Percentiles rank a stretch among this genome's conserved stretches.
Evolutionary conservation across 2,329 filamentous ascomycete species (phyloP).

Genomic region (Chaetomiaceae sp.): DNA sequence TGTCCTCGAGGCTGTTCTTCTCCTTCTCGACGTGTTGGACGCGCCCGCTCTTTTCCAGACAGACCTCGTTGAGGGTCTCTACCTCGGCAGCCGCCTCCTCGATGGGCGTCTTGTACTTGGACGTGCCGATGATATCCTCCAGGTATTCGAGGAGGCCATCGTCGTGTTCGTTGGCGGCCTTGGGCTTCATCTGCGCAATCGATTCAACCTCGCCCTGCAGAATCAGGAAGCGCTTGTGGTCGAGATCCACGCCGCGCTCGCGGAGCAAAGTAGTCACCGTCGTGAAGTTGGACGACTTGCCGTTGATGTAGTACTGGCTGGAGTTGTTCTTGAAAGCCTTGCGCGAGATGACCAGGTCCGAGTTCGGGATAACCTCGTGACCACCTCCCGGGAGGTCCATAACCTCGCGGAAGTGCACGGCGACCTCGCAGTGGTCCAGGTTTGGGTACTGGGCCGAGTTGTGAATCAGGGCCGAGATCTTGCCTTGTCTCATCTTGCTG

Average conservation of each 20-base stretch:
- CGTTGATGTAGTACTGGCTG: slow-evolving; percentile 97
- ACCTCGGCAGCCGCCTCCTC: slow-evolving; percentile 89
- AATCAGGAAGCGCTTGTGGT: slow-evolving; percentile 97
- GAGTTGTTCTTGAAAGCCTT: slow-evolving; percentile 96
- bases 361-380: slow-evolving; percentile 74
- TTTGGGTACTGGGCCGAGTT: slow-evolving; percentile 87
- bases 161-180: slow-evolving; percentile 90
- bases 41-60: slow-evolving; percentile 87
- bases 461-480: slow-evolving; percentile 95
- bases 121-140: slow-evolving; percentile 97
- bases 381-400: slow-evolving; percentile 77
- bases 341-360: slow-evolving; percentile 81
- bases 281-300: slow-evolving; percentile 85
- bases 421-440: slow-evolving; percentile 87
- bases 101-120: slow-evolving; percentile 95
- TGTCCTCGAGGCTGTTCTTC: slow-evolving; percentile 86
- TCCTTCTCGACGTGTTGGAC: slow-evolving; percentile 99
- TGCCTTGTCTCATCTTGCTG: slow-evolving; percentile 98
- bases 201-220: slow-evolving; percentile 97
- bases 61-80: slow-evolving; percentile 89
- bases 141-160: slow-evolving; percentile 94
- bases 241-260: slow-evolving; percentile 86
- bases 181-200: slow-evolving; percentile 98
- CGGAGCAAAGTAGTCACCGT: slow-evolving; percentile 82
- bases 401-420: slow-evolving; percentile 94